Conservation (phyloP, 768 basidiomycete genomes). For the Coprinopsis sp. region DNA sequence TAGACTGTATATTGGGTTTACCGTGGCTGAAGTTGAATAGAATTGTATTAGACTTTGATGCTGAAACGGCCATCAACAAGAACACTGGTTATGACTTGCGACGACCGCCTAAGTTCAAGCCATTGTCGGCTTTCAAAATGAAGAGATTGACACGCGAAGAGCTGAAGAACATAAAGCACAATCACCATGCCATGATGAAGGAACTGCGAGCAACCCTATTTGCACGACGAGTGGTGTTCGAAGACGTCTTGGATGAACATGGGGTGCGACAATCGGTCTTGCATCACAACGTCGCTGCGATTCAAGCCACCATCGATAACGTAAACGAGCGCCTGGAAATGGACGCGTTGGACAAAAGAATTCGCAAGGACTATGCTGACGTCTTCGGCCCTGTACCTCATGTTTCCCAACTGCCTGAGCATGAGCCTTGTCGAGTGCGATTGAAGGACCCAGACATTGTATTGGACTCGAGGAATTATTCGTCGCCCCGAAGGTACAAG, state of each 20-base stretch:
- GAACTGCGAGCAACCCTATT: too few relatives aligned
- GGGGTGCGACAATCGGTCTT: too few relatives aligned
- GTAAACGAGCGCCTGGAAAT: neutral
- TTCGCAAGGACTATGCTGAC: conserved; percentile 14
- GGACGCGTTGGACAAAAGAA: neutral
- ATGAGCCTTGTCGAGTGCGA: conserved; percentile 18
- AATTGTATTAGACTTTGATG: neutral
- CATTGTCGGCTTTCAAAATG: neutral
- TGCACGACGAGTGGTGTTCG: too few relatives aligned
- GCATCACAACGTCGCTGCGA: too few relatives aligned
- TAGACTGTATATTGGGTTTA: conserved; percentile 26
- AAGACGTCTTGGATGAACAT: too few relatives aligned
- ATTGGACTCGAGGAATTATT: conserved; percentile 11
- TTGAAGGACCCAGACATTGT: conserved; percentile 24
- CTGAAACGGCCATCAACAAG: neutral
- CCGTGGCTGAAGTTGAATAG: conserved; percentile 24
- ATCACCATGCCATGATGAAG: too few relatives aligned
- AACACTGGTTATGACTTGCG: neutral
- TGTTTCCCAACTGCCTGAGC: conserved; percentile 17
- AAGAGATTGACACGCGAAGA: too few relatives aligned
- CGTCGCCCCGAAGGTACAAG: conserved; percentile 17
- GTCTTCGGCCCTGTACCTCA: conserved; percentile 27
- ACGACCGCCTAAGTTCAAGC: neutral
- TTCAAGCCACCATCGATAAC: too few relatives aligned
- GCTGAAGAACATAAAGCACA: too few relatives aligned